phyloP scores from a whole-genome alignment of 1,139 yeast species.

The Maudiozyma humilis region DNA sequence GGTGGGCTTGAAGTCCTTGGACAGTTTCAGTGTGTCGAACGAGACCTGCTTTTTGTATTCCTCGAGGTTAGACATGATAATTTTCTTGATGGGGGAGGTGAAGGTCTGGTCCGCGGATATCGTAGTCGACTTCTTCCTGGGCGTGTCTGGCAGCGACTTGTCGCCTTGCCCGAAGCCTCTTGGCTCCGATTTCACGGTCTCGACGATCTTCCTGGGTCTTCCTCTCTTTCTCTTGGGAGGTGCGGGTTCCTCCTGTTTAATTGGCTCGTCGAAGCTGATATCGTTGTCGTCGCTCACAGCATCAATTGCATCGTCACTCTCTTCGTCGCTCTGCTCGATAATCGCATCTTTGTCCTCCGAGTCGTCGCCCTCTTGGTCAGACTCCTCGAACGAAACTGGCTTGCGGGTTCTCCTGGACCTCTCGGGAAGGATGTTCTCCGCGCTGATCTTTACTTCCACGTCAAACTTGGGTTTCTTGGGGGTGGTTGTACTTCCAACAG shows the following conservation, averaged over 20 bases:
- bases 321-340: conserved; percentile 3
- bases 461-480: neutral
- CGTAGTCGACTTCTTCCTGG: conserved; percentile 12
- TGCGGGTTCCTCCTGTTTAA: conserved; percentile 2
- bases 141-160: conserved; percentile 17
- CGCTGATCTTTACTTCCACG: conserved; percentile 4
- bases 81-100: conserved; percentile 25
- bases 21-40: conserved; percentile 24
- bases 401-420: conserved; percentile 4
- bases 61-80: conserved; percentile 18
- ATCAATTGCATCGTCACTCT: conserved; percentile 1
- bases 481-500: too few species aligned
- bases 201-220: neutral
- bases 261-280: conserved; percentile 4
- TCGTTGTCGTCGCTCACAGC: neutral
- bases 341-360: neutral
- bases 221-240: neutral
- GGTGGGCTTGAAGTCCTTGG: conserved; percentile 32
- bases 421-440: conserved; percentile 9
- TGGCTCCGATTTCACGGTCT: neutral
- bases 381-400: neutral
- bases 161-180: too few species aligned
- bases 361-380: neutral
- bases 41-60: conserved; percentile 19
- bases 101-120: conserved; percentile 15